phyloP scores from a whole-genome alignment of 257 asterid species.

The Ehretia macrophylla region DNA sequence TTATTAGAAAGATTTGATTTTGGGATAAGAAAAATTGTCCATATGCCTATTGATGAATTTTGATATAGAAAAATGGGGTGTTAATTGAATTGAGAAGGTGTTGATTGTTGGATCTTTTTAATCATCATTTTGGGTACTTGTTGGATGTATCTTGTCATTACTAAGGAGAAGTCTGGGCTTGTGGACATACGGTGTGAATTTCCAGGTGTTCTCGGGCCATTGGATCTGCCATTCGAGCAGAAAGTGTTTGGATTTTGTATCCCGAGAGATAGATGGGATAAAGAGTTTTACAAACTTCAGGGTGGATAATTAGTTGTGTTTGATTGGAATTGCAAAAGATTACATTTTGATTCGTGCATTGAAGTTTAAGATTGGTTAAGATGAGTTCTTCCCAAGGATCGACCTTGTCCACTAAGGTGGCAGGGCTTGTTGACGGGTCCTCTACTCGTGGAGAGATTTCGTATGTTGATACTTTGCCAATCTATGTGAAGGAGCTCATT shows the following conservation, averaged over 20 bases:
- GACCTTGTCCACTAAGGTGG: constrained; percentile 52
- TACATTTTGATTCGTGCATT: constrained; percentile 1
- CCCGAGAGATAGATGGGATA: constrained; percentile 81
- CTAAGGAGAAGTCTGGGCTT: constrained; percentile 51
- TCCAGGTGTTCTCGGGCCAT: constrained; percentile 78
- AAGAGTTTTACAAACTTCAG: constrained; percentile 71
- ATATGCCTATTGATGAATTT: constrained; percentile 7
- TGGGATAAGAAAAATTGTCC: constrained; percentile 7
- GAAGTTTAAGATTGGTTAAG: constrained; percentile 19
- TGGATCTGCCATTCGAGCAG: constrained; percentile 47
- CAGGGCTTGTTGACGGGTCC: constrained; percentile 57
- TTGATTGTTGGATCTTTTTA: constrained; percentile 12
- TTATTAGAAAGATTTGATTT: not conserved
- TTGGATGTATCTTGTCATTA: constrained; percentile 68
- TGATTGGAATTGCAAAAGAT: constrained; percentile 1
- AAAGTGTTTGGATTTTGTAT: constrained; percentile 43
- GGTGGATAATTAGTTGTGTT: constrained; percentile 47
- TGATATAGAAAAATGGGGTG: constrained; percentile 29
- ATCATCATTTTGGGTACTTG: constrained; percentile 13
- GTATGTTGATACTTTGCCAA: constrained; percentile 61
- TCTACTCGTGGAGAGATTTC: constrained; percentile 42
- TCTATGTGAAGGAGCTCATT: constrained; percentile 86
- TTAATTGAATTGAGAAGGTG: constrained; percentile 24
- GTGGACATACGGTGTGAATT: constrained; percentile 55
- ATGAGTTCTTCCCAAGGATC: constrained; percentile 83